Evolutionary conservation across 495 filamentous ascomycete species (phyloP), one percentile per base, ranked within the genome.

Genomic region (Aspergillus carlsbadensis): DNA sequence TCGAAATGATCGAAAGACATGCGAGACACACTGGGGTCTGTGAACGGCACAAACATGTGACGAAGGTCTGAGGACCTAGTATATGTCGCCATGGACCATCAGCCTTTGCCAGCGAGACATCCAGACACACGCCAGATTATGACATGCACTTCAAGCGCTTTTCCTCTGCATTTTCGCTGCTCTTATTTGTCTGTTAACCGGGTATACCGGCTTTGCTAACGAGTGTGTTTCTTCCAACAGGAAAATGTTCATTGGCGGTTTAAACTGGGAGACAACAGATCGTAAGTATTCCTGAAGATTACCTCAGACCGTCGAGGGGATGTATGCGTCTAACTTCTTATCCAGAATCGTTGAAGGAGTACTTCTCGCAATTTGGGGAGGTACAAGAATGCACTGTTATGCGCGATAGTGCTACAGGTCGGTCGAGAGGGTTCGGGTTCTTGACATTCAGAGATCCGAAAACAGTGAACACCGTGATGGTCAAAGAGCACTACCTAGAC

Each of bases 211-310:
- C 10, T 51, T 55, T 49, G 51, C 65, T 70, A 60, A 72, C 65
- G 33, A 36, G 3, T 52, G 11, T n/a, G 47, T 21, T 35, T 11
- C 21, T 45, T 59, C 14, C 50, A 65, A 51, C 70, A 98, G 94
- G 63, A 98, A 98, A 76, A 98, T 98, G 94, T 98, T 98, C 64
- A 98, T 98, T 76, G 94, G 94, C 63, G 94, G 94, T 15, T 77
- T 98, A 61, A 98, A 98, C 69, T 98, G 94, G 94, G 94, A 98
- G 72, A 98, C 94, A 24, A 97, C 94, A 45, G 94, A 98, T 75
- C 88, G 94, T 98, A 88, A 80, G 71, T 66, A 62, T 44, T 41
- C 56, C 31, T 18, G 33, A 6, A 49, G 6, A 20, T 17, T 39
- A 13, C 13, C 24, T 21, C 10, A 6, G 6, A 6, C 18, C 35